phyloP scores from a whole-genome alignment of 2,329 filamentous ascomycete species.

The Microdochium paspali region DNA sequence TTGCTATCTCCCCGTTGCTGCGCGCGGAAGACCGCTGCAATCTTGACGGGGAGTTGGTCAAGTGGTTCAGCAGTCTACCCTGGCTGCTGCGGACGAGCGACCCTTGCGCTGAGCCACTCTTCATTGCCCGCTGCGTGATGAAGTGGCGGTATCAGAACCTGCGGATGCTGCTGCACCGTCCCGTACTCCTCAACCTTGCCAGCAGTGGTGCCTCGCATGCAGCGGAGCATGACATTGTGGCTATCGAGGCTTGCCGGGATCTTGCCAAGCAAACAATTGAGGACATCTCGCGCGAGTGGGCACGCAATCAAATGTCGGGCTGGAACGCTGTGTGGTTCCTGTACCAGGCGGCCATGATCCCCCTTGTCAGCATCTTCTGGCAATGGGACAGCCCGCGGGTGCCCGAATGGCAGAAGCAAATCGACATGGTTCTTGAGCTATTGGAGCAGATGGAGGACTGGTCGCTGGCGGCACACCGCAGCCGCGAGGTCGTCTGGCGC shows the following conservation, averaged over 20 bases:
- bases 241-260: conserved; percentile 59
- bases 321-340: conserved; percentile 80
- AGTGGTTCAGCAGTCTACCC: conserved; percentile 65
- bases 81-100: conserved; percentile 55
- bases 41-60: conserved; percentile 58
- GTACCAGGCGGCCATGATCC: conserved; percentile 73
- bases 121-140: conserved; percentile 64
- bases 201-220: conserved; percentile 40
- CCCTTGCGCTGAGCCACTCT: conserved; percentile 60
- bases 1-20: conserved; percentile 60
- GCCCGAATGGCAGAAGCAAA: conserved; percentile 44
- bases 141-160: conserved; percentile 77
- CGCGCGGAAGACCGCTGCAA: conserved; percentile 55
- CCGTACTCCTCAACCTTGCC: conserved; percentile 58
- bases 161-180: conserved; percentile 66
- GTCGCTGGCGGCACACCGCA: conserved; percentile 53
- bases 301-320: conserved; percentile 64
- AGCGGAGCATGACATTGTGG: conserved; percentile 53
- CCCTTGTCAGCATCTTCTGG: conserved; percentile 65
- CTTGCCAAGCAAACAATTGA: conserved; percentile 63
- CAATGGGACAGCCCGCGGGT: conserved; percentile 43
- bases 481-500: conserved; percentile 52
- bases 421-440: conserved; percentile 48
- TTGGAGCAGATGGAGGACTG: conserved; percentile 56
- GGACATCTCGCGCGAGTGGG: conserved; percentile 62